Conservation (phyloP, 2,329 filamentous ascomycete species). For the Fusarium nisikadoi region DNA sequence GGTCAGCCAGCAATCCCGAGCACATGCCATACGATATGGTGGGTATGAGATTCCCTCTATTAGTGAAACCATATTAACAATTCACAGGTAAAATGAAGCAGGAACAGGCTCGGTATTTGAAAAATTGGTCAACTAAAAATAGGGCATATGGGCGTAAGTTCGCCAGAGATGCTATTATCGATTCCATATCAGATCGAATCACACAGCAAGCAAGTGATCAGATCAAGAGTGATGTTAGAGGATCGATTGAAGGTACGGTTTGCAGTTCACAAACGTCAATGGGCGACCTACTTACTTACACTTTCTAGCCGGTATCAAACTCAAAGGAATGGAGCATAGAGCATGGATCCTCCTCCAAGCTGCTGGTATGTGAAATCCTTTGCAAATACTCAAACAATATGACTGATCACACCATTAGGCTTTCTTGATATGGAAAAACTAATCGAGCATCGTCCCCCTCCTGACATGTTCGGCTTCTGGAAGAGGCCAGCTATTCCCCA, state of each 20-base stretch:
- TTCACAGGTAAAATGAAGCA: constrained; percentile 25
- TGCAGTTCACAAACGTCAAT: background rate
- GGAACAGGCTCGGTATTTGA: background rate
- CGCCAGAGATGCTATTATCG: constrained; percentile 8
- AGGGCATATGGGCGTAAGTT: background rate
- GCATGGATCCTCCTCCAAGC: constrained; percentile 35
- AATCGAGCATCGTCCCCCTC: constrained; percentile 35
- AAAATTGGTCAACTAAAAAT: background rate
- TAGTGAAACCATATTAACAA: background rate
- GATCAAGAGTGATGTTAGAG: constrained; percentile 29
- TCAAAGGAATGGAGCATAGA: constrained; percentile 26
- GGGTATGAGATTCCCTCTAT: background rate
- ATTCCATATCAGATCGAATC: constrained; percentile 19
- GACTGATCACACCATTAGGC: background rate
- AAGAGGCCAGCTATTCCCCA: constrained; percentile 39
- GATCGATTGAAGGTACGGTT: constrained; percentile 18
- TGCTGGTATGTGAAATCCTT: constrained; percentile 9
- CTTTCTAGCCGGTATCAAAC: constrained; percentile 7
- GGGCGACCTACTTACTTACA: background rate
- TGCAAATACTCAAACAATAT: background rate
- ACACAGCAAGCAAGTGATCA: constrained; percentile 23
- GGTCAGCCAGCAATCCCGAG: constrained; percentile 35
- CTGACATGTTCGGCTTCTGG: constrained; percentile 30
- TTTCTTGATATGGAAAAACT: constrained; percentile 39
- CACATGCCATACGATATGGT: constrained; percentile 38